Conservation (phyloP, 306 rosid genomes). For the Luffa aegyptiaca region DNA sequence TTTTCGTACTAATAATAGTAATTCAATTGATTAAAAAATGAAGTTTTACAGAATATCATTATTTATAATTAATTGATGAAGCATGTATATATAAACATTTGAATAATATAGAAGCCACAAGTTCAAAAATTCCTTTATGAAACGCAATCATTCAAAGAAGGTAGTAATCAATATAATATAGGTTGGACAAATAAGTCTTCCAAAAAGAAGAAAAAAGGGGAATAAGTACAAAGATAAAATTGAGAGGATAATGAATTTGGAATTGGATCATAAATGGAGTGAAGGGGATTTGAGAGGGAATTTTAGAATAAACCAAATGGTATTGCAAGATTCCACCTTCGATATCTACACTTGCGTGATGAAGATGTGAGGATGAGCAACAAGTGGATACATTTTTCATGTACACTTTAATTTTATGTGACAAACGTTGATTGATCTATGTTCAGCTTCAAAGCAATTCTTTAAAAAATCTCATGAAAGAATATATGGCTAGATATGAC, state of each 20-base stretch:
- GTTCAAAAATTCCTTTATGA: neutral
- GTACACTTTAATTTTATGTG: too few relatives aligned
- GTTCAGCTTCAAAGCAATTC: too few relatives aligned
- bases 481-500: too few relatives aligned
- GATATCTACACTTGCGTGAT: neutral
- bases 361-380: neutral
- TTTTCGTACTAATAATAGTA: too few relatives aligned
- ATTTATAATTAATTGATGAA: neutral
- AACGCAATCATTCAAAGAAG: neutral
- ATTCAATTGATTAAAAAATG: neutral
- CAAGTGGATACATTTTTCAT: too few relatives aligned
- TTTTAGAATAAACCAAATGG: neutral
- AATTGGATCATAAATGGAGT: neutral
- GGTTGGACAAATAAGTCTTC: neutral
- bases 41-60: neutral
- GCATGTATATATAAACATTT: neutral
- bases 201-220: neutral
- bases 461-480: too few relatives aligned
- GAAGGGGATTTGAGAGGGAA: neutral
- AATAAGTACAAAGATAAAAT: neutral
- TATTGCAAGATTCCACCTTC: neutral
- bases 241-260: neutral
- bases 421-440: too few relatives aligned
- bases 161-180: neutral
- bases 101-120: neutral